Base-by-base conservation (phyloP, 495 filamentous ascomycete species). In the Aspergillus funiculosus region DNA sequence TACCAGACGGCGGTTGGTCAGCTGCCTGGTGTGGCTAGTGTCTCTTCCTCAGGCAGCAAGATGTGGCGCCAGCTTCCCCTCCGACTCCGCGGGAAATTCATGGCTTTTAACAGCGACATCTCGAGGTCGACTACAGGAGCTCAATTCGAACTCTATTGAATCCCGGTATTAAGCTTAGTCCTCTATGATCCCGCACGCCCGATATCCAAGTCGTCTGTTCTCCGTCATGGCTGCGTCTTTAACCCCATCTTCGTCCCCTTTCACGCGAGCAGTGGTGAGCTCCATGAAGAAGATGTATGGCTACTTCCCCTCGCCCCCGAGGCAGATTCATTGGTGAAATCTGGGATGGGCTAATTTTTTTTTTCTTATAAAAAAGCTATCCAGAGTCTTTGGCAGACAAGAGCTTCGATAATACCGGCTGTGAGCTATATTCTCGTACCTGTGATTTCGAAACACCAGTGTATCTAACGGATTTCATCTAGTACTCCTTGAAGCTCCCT, bases 341-440 rank as follows among this genome's bases (percentile, higher is more conserved):
- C 2, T 4, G 6, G 2, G 4, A 5, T 34, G 14, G 9, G 18
- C 42, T 46, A 13, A 35, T 18, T 10, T 28, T 8, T 22, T n/a
- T n/a, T n/a, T n/a, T n/a, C n/a, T n/a, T n/a, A n/a, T n/a, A n/a
- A n/a, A n/a, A 26, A 56, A 94, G 89, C 28, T 98, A 94, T 62
- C 92, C 92, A 0, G 84, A 90, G 65, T 79, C 79, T 29, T 73
- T 97, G 35, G 91, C 92, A 8, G 90, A 96, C 55, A 83, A 83
- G 55, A 82, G 83, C 64, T 98, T 86, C 71, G 92, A 98, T 60
- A 98, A 98, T 52, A 96, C 87, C 29, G 88, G 88, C 49, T 63
- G 86, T 89, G 66, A 59, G 83, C 54, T 25, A 22, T 10, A n/a
- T n/a, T n/a, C n/a, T n/a, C n/a, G 7, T 9, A n/a, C 4, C 25